Base-by-base conservation (phyloP, 2,329 filamentous ascomycete species). In the Botrytis deweyae region DNA sequence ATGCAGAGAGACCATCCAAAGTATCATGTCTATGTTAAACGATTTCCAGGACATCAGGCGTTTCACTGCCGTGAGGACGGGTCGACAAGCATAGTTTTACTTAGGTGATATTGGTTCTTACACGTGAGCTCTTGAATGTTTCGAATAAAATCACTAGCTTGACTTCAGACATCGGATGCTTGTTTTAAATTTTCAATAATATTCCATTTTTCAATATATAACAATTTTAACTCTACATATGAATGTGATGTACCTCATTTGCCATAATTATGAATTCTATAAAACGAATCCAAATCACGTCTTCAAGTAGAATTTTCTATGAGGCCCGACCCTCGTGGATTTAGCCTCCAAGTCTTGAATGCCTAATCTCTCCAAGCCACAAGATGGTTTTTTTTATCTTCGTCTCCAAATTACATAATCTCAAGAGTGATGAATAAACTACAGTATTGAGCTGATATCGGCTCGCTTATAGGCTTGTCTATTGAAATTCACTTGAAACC, bases 171-270 rank as follows among this genome's bases (percentile, higher is more conserved):
- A n/a, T 29, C 61, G 14, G 7, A 42, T 3, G 5, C 25, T 25
- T 46, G 42, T 12, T 46, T 16, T 22, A 16, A 12, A 4, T 25
- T 1, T 25, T 36, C 29, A 36, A 46, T 20, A 25, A 22, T 25
- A 25, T 36, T 46, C 1, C 10, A 7, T 55, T 65, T 65, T 25
- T 65, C 8, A 8, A n/a, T 25, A 25, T 12, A 12, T 44, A 14
- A 14, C 9, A 33, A 16, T 44, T 10, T 14, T 20, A 22, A 33
- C 40, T 14, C 36, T 29, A 1, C 10, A 0, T 46, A 33, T 20
- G 0, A 46, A 10, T 2, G 40, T 64, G n/a, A 64, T 64, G 0
- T 1, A 18, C 0, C 12, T 8, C 38, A n/a, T 1, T 9, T 18
- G n/a, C 7, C 1, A 25, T 9, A 22, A 44, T 20, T 7, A 25